Conservation (phyloP, 2,329 filamentous ascomycete genomes). For the Hypoxylon sp. region DNA sequence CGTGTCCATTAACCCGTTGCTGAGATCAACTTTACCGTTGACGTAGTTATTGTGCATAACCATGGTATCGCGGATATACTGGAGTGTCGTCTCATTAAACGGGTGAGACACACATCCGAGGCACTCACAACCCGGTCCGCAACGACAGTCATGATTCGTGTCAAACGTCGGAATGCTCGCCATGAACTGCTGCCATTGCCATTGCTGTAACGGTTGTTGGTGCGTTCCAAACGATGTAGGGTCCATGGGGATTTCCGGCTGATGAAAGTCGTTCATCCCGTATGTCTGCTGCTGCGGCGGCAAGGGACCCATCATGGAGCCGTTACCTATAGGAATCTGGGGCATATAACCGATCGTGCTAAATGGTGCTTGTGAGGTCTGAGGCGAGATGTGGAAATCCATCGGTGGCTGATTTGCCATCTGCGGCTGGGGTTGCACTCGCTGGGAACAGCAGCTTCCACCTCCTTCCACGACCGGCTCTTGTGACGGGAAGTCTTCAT, state of each 20-base stretch:
- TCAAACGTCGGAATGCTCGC: conserved; percentile 22
- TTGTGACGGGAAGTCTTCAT: conserved; percentile 34
- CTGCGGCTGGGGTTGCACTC: conserved; percentile 26
- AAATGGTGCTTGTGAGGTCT: conserved; percentile 26
- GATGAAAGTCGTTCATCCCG: conserved; percentile 31
- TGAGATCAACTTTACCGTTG: conserved; percentile 55
- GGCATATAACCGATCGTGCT: conserved; percentile 38
- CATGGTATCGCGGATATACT: conserved; percentile 50
- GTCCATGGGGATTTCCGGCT: conserved; percentile 33
- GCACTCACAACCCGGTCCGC: conserved; percentile 74
- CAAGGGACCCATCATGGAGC: conserved; percentile 26
- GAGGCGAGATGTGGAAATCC: conserved; percentile 27
- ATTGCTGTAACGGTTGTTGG: conserved; percentile 42
- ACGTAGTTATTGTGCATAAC: conserved; percentile 26
- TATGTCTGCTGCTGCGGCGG: conserved; percentile 27
- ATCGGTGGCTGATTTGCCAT: conserved; percentile 26
- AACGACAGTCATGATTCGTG: conserved; percentile 65
- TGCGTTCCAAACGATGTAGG: conserved; percentile 33
- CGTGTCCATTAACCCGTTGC: conserved; percentile 24
- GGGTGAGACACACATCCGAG: conserved; percentile 76
- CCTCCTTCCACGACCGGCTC: conserved; percentile 20
- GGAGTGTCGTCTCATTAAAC: conserved; percentile 72
- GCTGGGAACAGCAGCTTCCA: conserved; percentile 40
- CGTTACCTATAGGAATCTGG: conserved; percentile 25
- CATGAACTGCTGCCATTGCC: conserved; percentile 45